These are phyloP conservation scores for Amanita molliuscula DNA, from an alignment of 768 basidiomycete species.

Conservation along the genomic window DNA sequence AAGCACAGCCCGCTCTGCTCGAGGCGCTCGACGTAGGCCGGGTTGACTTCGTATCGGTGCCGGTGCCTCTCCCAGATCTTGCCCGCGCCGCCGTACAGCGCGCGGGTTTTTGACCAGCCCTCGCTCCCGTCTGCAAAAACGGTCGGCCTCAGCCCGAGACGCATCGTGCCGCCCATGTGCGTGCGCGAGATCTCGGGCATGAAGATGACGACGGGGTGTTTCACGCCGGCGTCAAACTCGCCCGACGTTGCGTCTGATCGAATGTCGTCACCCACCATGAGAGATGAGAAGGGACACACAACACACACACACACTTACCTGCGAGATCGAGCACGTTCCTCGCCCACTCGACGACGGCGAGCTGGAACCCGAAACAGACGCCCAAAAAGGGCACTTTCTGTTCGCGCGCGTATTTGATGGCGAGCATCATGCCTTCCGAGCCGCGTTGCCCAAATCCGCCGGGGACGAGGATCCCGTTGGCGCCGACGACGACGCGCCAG, in stretches of 20 bases:
- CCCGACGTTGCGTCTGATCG: no score
- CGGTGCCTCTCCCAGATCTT: constrained; percentile 95
- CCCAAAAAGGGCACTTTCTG: constrained; percentile 92
- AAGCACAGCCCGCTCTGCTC: constrained; percentile 55
- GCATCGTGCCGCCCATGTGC: constrained; percentile 99
- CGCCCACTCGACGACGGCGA: constrained; percentile 94
- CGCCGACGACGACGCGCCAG: constrained; percentile 86
- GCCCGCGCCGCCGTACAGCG: constrained; percentile 72
- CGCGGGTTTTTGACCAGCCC: constrained; percentile 59
- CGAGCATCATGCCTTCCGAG: constrained; percentile 95
- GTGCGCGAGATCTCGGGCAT: constrained; percentile 99
- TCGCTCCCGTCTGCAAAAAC: constrained; percentile 69
- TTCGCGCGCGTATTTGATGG: constrained; percentile 96
- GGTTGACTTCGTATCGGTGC: constrained; percentile 94
- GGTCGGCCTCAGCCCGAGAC: constrained; percentile 94
- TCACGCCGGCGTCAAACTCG: constrained; percentile 59
- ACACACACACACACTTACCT: constrained; percentile 46
- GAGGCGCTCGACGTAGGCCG: constrained; percentile 66
- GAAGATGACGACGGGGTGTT: constrained; percentile 80
- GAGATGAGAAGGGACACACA: no score
- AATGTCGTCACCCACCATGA: no score
- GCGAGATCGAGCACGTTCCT: constrained; percentile 67
- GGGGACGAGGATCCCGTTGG: constrained; percentile 91
- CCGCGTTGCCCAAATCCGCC: constrained; percentile 93
- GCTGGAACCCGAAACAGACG: constrained; percentile 95